Conservation (phyloP, 2,329 filamentous ascomycete genomes). For the Daldinia eschscholtzii region DNA sequence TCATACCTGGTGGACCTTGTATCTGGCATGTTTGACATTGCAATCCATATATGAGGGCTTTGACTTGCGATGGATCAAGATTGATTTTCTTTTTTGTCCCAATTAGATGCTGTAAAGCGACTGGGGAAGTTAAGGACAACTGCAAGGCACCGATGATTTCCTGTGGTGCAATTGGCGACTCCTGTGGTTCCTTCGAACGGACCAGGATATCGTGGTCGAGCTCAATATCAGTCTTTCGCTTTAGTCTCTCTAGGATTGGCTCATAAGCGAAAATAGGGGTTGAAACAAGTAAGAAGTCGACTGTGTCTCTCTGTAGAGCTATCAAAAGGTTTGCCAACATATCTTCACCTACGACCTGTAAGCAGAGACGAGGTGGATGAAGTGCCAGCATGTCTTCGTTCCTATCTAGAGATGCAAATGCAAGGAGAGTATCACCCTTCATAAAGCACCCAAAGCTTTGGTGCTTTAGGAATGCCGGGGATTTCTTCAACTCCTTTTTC, state of each 20-base stretch:
- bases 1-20: constrained; percentile 77
- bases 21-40: constrained; percentile 69
- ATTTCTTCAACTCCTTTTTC: constrained; percentile 61
- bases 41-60: constrained; percentile 68
- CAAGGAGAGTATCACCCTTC: constrained; percentile 63
- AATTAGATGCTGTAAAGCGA: constrained; percentile 26
- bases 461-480: constrained; percentile 67
- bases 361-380: constrained; percentile 46
- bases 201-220: constrained; percentile 66
- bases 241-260: constrained; percentile 71
- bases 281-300: constrained; percentile 70
- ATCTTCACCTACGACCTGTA: constrained; percentile 58
- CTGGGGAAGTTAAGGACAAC: background rate
- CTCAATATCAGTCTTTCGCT: constrained; percentile 67
- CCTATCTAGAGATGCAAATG: constrained; percentile 62
- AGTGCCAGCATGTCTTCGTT: constrained; percentile 43
- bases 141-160: constrained; percentile 30
- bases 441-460: constrained; percentile 72
- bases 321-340: constrained; percentile 62
- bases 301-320: constrained; percentile 53
- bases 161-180: constrained; percentile 30
- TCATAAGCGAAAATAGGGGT: constrained; percentile 77
- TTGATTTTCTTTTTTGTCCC: constrained; percentile 23
- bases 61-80: constrained; percentile 62
- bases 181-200: constrained; percentile 33